Percentiles rank a stretch among this genome's conserved stretches.
phyloP scores from a whole-genome alignment of 2,329 filamentous ascomycete species.

The Knoxdaviesia proteae region DNA sequence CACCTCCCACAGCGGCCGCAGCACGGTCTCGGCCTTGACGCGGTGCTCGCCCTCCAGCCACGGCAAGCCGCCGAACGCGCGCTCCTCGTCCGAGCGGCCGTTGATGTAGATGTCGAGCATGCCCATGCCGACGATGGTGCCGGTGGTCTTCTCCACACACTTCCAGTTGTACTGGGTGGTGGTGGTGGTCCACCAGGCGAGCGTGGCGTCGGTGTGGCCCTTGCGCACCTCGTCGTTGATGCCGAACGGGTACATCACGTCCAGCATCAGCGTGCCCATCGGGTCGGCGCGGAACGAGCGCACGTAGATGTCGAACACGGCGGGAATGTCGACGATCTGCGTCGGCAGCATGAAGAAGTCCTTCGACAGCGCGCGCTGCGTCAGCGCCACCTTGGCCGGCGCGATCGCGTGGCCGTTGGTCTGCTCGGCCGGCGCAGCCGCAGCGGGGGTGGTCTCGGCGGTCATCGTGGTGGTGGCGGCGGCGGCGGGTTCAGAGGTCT shows the following conservation, averaged over 20 bases:
- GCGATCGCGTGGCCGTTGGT: too few relatives aligned
- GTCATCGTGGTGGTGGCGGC: too few relatives aligned
- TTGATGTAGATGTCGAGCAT: conserved; percentile 21
- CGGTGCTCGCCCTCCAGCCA: conserved; percentile 23
- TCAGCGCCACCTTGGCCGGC: too few relatives aligned
- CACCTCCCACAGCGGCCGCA: conserved; percentile 19
- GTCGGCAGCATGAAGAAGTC: conserved; percentile 21
- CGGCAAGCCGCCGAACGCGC: conserved; percentile 20
- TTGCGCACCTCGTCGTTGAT: conserved; percentile 18
- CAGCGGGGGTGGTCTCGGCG: too few relatives aligned
- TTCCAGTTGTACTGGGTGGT: conserved; percentile 24
- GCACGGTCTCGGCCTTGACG: conserved; percentile 20
- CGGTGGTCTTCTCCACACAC: conserved; percentile 20
- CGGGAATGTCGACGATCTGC: conserved; percentile 22
- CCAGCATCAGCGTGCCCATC: conserved; percentile 18
- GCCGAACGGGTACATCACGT: conserved; percentile 18
- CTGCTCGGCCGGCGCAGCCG: too few relatives aligned
- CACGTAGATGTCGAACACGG: conserved; percentile 25
- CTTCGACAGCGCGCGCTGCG: conserved; percentile 8
- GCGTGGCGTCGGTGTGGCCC: conserved; percentile 18
- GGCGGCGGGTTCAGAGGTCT: too few relatives aligned
- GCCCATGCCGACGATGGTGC: conserved; percentile 24
- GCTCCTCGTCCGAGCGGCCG: conserved; percentile 17
- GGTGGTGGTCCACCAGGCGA: conserved; percentile 17
- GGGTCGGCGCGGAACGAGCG: conserved; percentile 18